Base-by-base conservation (phyloP, 164 flowering plant species). In the Brasenia schreberi region DNA sequence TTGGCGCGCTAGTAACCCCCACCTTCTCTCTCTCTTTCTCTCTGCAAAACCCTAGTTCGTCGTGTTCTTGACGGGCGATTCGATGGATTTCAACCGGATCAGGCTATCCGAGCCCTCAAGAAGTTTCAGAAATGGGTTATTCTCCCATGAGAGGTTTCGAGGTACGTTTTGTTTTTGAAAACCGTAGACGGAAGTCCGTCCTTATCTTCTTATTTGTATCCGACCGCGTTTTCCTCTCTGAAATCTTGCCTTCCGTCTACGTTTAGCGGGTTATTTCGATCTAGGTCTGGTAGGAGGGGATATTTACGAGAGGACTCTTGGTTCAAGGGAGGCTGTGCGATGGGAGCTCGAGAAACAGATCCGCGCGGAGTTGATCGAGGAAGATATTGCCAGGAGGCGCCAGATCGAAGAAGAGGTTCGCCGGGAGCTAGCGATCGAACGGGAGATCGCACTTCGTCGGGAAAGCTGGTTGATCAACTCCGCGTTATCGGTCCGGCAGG, bases 381-480 rank as follows among this genome's bases (percentile, higher is more conserved):
- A 58, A 27, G 79, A 80, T 68, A 45, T 67, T 19, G n/a, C 64
- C 0, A 62, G 71, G 7, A 71, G 70, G 70, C 69, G 73, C 6
- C 69, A 64, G 42, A 67, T 80, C 14, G 83, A 77, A 59, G 77
- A 70, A 4, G 83, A 80, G 60, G 79, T 80, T 17, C 67, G 83
- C 65, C 70, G 75, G 62, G 82, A 80, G 43, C 3, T 77, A 7
- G 71, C 67, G 16, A 58, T 77, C 64, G 81, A 80, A 71, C 45
- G 77, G 12, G 77, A 72, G 43, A 5, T 73, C 0, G 66, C 44
- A 49, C 19, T 72, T 4, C 71, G 72, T 17, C 66, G 62, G 19
- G 61, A 58, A 56, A 18, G 43, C 6, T 17, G n/a, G 65, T 9
- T 19, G 17, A 63, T 63, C 42, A 49, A 53, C 7, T 5, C 61